Evolutionary conservation across 805 yeast genomes (phyloP).

Genomic region (Ogataea nitratoaversa): DNA sequence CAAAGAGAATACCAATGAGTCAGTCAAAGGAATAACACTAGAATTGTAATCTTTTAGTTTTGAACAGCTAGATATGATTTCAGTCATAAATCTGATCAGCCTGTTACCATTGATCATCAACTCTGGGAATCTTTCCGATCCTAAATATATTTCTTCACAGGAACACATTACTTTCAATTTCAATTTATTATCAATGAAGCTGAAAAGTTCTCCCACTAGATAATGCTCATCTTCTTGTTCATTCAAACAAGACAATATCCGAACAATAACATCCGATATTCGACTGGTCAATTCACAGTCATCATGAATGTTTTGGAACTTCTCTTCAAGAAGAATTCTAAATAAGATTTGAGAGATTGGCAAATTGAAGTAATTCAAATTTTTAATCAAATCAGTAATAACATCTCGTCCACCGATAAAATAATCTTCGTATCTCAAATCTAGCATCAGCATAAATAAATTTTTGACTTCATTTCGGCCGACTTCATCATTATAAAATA

Average conservation of each 20-base stretch:
- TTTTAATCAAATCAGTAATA: conserved; percentile 16
- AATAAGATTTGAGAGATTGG: conserved; percentile 39
- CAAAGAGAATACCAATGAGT: conserved; percentile 38
- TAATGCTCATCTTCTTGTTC: conserved; percentile 9
- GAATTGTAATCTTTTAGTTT: conserved; percentile 22
- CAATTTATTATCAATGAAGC: conserved; percentile 28
- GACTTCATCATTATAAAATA: conserved; percentile 13
- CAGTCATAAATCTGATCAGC: conserved; percentile 37
- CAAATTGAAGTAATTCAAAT: conserved; percentile 36
- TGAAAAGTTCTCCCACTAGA: conserved; percentile 37
- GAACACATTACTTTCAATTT: conserved; percentile 32
- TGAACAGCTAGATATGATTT: conserved; percentile 45
- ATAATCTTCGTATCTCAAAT: conserved; percentile 6
- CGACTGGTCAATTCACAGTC: conserved; percentile 9
- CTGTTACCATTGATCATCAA: conserved; percentile 22
- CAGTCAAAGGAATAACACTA: conserved; percentile 25
- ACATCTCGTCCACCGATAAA: conserved; percentile 3
- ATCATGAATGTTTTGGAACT: conserved; percentile 3
- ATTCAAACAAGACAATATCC: conserved; percentile 12
- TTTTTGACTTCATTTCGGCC: conserved; percentile 11
- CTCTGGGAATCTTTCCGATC: conserved; percentile 38
- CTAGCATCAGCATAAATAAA: conserved; percentile 13
- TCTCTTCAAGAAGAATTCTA: conserved; percentile 27
- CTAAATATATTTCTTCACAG: conserved; percentile 39
- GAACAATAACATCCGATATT: conserved; percentile 8